Percentiles rank a stretch among this genome's conserved stretches.
These are phyloP conservation scores for Dalechampia spathulata DNA, from an alignment of 441 rosid species.

Conservation along the genomic window DNA sequence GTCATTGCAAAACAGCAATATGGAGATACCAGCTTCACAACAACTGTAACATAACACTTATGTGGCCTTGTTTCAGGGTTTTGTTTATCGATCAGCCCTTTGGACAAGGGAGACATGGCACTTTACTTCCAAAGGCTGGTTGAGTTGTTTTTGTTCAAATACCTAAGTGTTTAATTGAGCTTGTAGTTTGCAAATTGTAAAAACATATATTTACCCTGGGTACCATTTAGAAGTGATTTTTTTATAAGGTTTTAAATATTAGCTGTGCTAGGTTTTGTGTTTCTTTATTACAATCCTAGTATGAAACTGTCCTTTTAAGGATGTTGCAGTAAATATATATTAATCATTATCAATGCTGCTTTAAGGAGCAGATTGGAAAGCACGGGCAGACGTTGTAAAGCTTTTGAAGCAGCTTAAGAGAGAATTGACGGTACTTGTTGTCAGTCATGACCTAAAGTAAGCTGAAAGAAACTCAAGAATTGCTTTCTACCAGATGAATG, in stretches of 20 bases:
- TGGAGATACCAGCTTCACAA: not conserved
- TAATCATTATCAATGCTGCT: slow-evolving; percentile 4
- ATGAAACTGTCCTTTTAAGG: slow-evolving; percentile 2
- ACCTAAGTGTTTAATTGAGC: not conserved
- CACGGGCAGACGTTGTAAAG: slow-evolving; percentile 82
- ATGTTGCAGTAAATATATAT: not conserved
- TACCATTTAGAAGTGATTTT: not conserved
- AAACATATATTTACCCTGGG: not conserved
- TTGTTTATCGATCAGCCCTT: not conserved
- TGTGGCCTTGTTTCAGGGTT: not conserved
- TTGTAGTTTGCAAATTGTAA: slow-evolving; percentile 1
- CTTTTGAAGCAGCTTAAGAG: slow-evolving; percentile 80
- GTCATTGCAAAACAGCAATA: not conserved
- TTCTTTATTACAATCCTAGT: slow-evolving; percentile 1
- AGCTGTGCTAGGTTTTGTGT: not conserved
- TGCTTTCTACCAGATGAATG: too few species aligned
- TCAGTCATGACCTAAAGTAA: slow-evolving; percentile 91
- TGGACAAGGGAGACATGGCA: not conserved
- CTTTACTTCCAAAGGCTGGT: not conserved
- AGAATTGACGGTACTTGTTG: slow-evolving; percentile 76
- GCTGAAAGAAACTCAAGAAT: slow-evolving; percentile 8
- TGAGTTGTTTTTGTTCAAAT: not conserved
- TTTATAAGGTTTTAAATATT: not conserved
- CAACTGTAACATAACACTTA: not conserved
- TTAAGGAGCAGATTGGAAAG: slow-evolving; percentile 72